Percentiles rank a stretch among this genome's conserved stretches.
Evolutionary conservation across 805 yeast species (phyloP).

Genomic region (Candida insectalens): DNA sequence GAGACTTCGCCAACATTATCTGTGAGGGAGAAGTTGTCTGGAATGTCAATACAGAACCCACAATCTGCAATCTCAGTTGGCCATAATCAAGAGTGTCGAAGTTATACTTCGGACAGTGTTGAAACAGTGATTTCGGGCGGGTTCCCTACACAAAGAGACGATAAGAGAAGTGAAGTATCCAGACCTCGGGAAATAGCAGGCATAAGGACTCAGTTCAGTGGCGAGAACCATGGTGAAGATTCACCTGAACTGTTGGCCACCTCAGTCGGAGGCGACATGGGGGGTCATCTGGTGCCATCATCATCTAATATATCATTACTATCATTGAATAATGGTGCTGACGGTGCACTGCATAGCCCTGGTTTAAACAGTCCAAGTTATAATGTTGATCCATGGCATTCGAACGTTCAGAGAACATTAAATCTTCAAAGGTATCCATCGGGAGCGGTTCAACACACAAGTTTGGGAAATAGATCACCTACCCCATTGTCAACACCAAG

Average conservation of each 20-base stretch:
- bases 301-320: slow-evolving; percentile 26
- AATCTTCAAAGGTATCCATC: slow-evolving; percentile 3
- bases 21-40: too few relatives aligned
- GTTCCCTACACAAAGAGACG: too few relatives aligned
- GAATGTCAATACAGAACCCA: too few relatives aligned
- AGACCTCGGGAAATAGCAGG: too few relatives aligned
- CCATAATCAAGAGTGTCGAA: too few relatives aligned
- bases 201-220: too few relatives aligned
- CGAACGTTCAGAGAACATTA: neutral
- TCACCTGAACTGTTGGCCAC: slow-evolving; percentile 27
- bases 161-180: too few relatives aligned
- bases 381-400: slow-evolving; percentile 1
- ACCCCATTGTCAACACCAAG: neutral
- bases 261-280: slow-evolving; percentile 25
- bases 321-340: slow-evolving; percentile 18
- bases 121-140: too few relatives aligned
- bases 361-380: neutral
- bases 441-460: neutral
- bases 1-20: too few relatives aligned
- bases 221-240: too few relatives aligned
- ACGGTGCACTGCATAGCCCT: neutral
- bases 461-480: neutral
- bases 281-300: slow-evolving; percentile 24
- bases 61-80: too few relatives aligned
- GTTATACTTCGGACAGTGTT: too few relatives aligned